Evolutionary conservation across 345 rosid species (phyloP).

Genomic region (Syzygium grande): DNA sequence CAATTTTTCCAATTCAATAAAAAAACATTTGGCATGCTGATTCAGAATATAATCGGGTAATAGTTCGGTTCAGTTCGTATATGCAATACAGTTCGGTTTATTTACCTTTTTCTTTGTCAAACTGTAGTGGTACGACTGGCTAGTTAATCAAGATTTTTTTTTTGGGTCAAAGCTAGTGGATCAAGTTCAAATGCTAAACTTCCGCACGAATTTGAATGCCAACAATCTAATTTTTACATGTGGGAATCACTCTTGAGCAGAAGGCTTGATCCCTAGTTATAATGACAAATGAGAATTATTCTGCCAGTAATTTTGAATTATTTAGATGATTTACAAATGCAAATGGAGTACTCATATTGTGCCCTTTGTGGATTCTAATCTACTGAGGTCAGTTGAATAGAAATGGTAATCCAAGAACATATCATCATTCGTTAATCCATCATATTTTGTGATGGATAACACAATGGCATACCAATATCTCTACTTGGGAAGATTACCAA

Average conservation of each 20-base stretch:
- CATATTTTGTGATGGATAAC: background rate
- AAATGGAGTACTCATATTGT: background rate
- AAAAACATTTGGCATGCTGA: no score
- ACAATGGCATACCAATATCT: background rate
- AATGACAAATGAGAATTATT: background rate
- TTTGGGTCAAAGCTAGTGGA: background rate
- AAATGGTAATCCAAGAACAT: background rate
- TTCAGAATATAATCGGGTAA: background rate
- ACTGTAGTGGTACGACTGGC: background rate
- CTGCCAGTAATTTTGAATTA: background rate
- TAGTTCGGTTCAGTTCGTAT: accelerated
- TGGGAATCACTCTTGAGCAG: background rate
- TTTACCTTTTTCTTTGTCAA: background rate
- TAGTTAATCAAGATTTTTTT: background rate
- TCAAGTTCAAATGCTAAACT: background rate
- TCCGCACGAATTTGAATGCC: background rate
- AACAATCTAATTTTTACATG: background rate
- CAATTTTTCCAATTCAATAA: background rate
- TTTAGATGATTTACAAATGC: background rate
- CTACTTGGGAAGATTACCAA: background rate
- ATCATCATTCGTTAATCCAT: background rate
- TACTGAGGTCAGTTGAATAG: background rate
- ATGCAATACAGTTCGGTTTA: accelerated
- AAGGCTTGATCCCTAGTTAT: background rate
- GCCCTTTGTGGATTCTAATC: no score